phyloP scores from a whole-genome alignment of 2,329 filamentous ascomycete species.

The Capronia coronata region DNA sequence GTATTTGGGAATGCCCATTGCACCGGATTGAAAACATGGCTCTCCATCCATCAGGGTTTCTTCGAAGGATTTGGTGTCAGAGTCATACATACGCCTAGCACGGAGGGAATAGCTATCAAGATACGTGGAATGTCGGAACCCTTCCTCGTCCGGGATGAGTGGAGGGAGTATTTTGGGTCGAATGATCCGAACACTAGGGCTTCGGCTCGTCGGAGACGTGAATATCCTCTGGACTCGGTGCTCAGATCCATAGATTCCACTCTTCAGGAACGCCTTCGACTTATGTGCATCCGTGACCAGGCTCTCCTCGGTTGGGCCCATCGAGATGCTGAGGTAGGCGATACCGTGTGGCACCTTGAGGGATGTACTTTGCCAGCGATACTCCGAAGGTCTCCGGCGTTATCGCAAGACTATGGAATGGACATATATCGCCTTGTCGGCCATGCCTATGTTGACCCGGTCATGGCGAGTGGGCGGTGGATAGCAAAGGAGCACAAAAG shows the following conservation, averaged over 20 bases:
- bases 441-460: constrained; percentile 18
- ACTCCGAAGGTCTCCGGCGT: constrained; percentile 7
- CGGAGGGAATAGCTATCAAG: constrained; percentile 4
- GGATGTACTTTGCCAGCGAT: constrained; percentile 18
- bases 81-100: background rate
- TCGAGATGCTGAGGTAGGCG: constrained; percentile 12
- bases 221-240: constrained; percentile 10
- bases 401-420: constrained; percentile 4
- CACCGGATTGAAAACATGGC: constrained; percentile 8
- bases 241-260: constrained; percentile 11
- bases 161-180: constrained; percentile 17
- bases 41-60: constrained; percentile 6
- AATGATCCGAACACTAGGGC: constrained; percentile 1
- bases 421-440: constrained; percentile 13
- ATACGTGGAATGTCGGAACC: background rate
- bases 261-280: constrained; percentile 12
- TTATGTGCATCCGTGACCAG: constrained; percentile 17
- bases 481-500: constrained; percentile 13
- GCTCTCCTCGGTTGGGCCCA: constrained; percentile 18
- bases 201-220: constrained; percentile 6
- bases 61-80: constrained; percentile 5
- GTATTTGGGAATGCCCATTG: constrained; percentile 5
- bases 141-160: constrained; percentile 6
- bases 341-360: constrained; percentile 20
- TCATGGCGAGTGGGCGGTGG: constrained; percentile 20